Percentiles rank a stretch among this genome's conserved stretches.
These are phyloP conservation scores for Barnettozyma siamensis DNA, from an alignment of 805 yeast species.

Conservation along the genomic window DNA sequence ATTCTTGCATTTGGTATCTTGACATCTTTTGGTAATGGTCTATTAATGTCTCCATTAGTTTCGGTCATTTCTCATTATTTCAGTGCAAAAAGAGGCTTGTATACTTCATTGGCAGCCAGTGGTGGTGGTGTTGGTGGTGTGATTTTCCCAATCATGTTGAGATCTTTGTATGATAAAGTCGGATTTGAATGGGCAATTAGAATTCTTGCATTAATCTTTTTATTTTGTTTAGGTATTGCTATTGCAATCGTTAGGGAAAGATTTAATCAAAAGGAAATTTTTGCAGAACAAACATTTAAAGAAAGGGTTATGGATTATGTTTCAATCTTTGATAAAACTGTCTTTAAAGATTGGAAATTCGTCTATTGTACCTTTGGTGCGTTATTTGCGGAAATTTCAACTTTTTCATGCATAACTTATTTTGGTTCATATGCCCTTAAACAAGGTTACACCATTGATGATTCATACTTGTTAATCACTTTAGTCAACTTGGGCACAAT, in stretches of 20 bases:
- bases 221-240: slow-evolving; percentile 22
- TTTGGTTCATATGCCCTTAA: slow-evolving; percentile 46
- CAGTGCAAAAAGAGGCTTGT: slow-evolving; percentile 36
- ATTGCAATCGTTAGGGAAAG: slow-evolving; percentile 30
- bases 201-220: slow-evolving; percentile 38
- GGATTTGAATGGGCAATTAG: slow-evolving; percentile 54
- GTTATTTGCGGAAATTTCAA: slow-evolving; percentile 41
- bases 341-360: slow-evolving; percentile 41
- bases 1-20: slow-evolving; percentile 45
- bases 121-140: slow-evolving; percentile 51
- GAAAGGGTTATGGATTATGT: slow-evolving; percentile 15
- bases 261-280: slow-evolving; percentile 16
- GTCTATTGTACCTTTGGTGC: slow-evolving; percentile 39
- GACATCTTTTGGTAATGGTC: slow-evolving; percentile 40
- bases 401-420: slow-evolving; percentile 42
- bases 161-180: slow-evolving; percentile 32
- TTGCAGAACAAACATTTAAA: slow-evolving; percentile 9
- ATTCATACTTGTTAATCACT: slow-evolving; percentile 41
- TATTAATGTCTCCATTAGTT: slow-evolving; percentile 39
- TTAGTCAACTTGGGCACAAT: slow-evolving; percentile 37
- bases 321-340: slow-evolving; percentile 27
- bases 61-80: slow-evolving; percentile 43
- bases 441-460: slow-evolving; percentile 35
- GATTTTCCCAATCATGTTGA: slow-evolving; percentile 41
- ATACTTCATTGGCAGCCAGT: slow-evolving; percentile 39